These are phyloP conservation scores for Yarrowia sp. DNA, from an alignment of 805 yeast genomes.

Conservation along the genomic window DNA sequence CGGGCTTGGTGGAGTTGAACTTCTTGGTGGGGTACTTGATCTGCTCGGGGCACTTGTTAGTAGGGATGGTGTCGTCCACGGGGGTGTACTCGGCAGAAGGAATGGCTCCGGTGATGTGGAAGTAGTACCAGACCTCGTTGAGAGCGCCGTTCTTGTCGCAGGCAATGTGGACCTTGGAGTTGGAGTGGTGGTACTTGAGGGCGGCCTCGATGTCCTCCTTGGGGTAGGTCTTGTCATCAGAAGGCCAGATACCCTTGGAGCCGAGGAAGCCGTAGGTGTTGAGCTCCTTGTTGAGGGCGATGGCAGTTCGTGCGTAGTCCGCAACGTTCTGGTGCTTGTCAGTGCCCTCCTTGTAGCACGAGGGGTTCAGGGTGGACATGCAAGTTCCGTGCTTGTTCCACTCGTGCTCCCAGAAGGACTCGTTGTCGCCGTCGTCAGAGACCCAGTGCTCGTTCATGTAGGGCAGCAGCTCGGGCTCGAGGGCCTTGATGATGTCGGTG, in stretches of 20 bases:
- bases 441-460: constrained; percentile 69
- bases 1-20: neutral
- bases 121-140: constrained; percentile 77
- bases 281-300: constrained; percentile 53
- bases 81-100: constrained; percentile 61
- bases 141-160: constrained; percentile 52
- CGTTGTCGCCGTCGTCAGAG: constrained; percentile 65
- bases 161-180: constrained; percentile 54
- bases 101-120: constrained; percentile 69
- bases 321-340: constrained; percentile 48
- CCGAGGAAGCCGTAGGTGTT: constrained; percentile 67
- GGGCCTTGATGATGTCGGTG: constrained; percentile 44
- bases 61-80: constrained; percentile 49
- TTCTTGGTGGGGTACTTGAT: constrained; percentile 70
- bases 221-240: constrained; percentile 55
- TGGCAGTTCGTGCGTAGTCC: constrained; percentile 65
- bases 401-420: constrained; percentile 81
- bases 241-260: constrained; percentile 69
- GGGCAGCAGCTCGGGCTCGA: constrained; percentile 49
- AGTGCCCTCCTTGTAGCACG: constrained; percentile 52
- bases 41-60: constrained; percentile 68
- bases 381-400: constrained; percentile 95
- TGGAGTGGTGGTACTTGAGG: constrained; percentile 43
- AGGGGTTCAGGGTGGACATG: constrained; percentile 71
- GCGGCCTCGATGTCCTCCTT: constrained; percentile 42